Conservation (phyloP, 805 yeast genomes). For the Metschnikowia reukaufii region DNA sequence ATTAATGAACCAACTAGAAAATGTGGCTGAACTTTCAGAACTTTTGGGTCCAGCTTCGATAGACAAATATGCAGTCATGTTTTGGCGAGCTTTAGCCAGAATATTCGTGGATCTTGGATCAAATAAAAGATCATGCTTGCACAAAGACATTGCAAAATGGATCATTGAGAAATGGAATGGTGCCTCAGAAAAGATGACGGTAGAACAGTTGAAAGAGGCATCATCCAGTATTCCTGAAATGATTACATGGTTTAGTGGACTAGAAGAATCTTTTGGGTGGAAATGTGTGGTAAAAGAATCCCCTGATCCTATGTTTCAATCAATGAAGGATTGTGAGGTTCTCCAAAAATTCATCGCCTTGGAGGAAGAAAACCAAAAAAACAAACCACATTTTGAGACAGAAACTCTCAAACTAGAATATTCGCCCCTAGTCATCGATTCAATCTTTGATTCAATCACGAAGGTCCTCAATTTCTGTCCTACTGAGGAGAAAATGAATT, state of each 20-base stretch:
- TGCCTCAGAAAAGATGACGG: neutral
- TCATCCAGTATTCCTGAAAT: neutral
- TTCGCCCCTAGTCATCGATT: constrained; percentile 2
- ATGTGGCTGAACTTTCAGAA: constrained; percentile 29
- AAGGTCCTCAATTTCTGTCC: neutral
- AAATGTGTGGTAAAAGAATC: neutral
- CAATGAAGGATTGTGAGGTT: constrained; percentile 4
- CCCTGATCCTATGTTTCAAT: constrained; percentile 7
- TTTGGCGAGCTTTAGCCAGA: constrained; percentile 51
- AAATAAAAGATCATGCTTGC: constrained; percentile 25
- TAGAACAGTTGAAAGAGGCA: neutral
- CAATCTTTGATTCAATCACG: neutral
- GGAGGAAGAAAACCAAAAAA: neutral
- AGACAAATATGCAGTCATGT: constrained; percentile 46
- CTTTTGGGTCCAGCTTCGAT: constrained; percentile 52
- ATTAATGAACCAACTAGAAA: constrained; percentile 47
- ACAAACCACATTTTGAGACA: neutral
- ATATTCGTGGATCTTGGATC: constrained; percentile 36
- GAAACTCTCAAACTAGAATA: neutral
- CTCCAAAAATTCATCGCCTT: constrained; percentile 9
- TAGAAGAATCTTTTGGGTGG: neutral
- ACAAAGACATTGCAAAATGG: constrained; percentile 50
- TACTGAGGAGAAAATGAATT: neutral
- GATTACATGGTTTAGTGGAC: constrained; percentile 3
- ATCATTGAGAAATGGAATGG: constrained; percentile 45